Evolutionary conservation across 495 filamentous ascomycete species (phyloP), one percentile per base, ranked within the genome.

Genomic region (Tuber melanosporum): DNA sequence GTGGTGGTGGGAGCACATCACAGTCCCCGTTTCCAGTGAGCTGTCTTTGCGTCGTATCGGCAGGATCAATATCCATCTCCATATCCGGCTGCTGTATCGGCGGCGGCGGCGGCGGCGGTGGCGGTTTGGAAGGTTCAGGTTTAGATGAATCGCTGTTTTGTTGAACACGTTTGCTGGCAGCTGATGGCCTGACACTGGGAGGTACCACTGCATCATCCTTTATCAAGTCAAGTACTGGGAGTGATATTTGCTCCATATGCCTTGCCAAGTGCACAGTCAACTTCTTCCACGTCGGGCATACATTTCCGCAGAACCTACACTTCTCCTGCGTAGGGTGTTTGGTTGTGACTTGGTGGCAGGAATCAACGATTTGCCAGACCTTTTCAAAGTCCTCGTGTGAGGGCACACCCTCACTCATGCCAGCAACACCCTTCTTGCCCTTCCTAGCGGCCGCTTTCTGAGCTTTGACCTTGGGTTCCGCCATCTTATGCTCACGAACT

Each of bases 241-340:
- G 88, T 80, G 92, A 93, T 83, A 98, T 92, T 76, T 92, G 90
- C 83, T 97, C 94, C 94, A 98, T 96, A 85, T 98, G 95, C 80
- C 94, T 94, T n/a, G 94, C 95, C 78, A 97, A 86, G 86, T 97
- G 95, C 44, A 94, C 93, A 3, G 93, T 96, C 74, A 98, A 86
- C 86, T 97, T 96, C 87, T 96, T 97, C 94, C 94, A 97, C 71
- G 89, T 93, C 75, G 87, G 89, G 85, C 92, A 94, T 46, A 89
- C 86, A 83, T 92, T 92, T 73, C 92, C 91, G 80, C 95, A 98
- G 86, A 98, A 98, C 75, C 92, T 90, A 86, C 95, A 98, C 39
- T 91, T 89, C 84, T 98, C 95, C n/a, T 92, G 88, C 72, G 88
- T 86, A 3, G 94, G 91, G 71, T 86, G 87, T 72, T 87, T 89